Base-by-base conservation (phyloP, 805 yeast genomes). In the Lipomyces mesembrius region DNA sequence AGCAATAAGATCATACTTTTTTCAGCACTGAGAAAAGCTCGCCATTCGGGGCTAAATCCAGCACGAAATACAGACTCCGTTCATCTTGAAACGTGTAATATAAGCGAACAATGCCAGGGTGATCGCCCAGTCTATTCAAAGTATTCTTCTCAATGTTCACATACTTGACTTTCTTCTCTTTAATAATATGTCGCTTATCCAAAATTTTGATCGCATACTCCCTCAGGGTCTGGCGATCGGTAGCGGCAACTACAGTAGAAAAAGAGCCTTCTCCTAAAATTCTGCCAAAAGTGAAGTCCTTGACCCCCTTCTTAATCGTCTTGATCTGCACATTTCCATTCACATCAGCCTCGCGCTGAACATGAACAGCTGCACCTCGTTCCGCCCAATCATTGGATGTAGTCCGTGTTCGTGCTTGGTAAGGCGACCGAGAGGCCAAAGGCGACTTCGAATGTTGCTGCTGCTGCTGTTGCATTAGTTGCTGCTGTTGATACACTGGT, bases 31-130 rank as follows among this genome's bases (percentile, higher is more conserved):
- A 85, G 46, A 95, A 82, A 60, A 95, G 80, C 78, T 95, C 99
- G n/a, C 99, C 99, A 73, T 92, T 91, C 66, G 94, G 89, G 1
- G 98, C 98, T 75, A 88, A 90, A 77, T 95, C 98, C 62, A 95
- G 84, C 49, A 94, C 99, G 77, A 93, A 95, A 76, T 92, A 95
- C 51, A 95, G 80, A 43, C 92, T 88, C 66, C 87, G 84, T 57
- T 90, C 91, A 77, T 95, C 99, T 77, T 95, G 99, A 79, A 95
- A 95, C 1, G 99, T 95, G 78, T 90, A 95, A 78, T 91, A 91
- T 58, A 95, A 80, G 59, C 93, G 90, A 25, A 95, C 96, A 35
- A 95, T 89, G 0, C 99, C 99, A 0, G 98, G 97, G 75, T 95
- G 98, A 64, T 88, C 88, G 2, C 97, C 97, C 69, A 95, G 80